These are phyloP conservation scores for Ophiostoma piceae DNA, from an alignment of 2,329 filamentous ascomycete species.

Conservation along the genomic window DNA sequence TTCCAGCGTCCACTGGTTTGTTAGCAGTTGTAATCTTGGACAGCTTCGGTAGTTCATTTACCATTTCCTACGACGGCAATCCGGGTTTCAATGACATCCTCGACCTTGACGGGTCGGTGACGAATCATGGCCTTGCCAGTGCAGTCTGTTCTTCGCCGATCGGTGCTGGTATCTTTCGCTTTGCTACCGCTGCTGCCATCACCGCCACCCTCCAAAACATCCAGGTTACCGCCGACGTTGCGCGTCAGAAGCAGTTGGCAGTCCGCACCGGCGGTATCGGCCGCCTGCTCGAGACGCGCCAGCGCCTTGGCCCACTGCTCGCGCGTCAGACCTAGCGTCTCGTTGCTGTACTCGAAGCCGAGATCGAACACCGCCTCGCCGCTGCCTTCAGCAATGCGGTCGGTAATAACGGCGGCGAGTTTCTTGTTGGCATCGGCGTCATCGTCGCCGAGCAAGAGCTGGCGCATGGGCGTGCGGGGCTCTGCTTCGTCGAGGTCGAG, in stretches of 20 bases:
- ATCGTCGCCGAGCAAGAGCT: constrained; percentile 57
- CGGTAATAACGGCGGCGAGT: constrained; percentile 60
- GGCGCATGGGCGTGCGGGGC: constrained; percentile 63
- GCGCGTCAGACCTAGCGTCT: constrained; percentile 70
- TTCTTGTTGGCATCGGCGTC: constrained; percentile 53
- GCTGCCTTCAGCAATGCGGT: constrained; percentile 72
- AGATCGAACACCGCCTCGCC: constrained; percentile 90
- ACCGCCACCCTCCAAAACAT: constrained; percentile 43
- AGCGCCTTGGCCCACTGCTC: constrained; percentile 72
- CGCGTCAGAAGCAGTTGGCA: constrained; percentile 82
- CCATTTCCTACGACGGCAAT: constrained; percentile 92
- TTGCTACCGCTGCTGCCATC: background rate
- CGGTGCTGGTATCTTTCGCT: constrained; percentile 33
- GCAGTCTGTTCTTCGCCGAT: constrained; percentile 62
- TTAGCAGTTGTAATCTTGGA: background rate
- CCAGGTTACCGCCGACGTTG: constrained; percentile 74
- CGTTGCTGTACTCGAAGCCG: constrained; percentile 83
- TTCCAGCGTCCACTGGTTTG: constrained; percentile 73
- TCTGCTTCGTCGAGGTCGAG: constrained; percentile 72
- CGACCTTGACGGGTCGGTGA: constrained; percentile 64
- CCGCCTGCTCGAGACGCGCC: constrained; percentile 58
- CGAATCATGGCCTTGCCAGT: constrained; percentile 85
- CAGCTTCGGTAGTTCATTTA: background rate
- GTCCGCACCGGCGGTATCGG: constrained; percentile 62
- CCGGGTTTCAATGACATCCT: constrained; percentile 89